phyloP scores from a whole-genome alignment of 1,139 yeast genomes.

The Yamadazyma trypodendri region DNA sequence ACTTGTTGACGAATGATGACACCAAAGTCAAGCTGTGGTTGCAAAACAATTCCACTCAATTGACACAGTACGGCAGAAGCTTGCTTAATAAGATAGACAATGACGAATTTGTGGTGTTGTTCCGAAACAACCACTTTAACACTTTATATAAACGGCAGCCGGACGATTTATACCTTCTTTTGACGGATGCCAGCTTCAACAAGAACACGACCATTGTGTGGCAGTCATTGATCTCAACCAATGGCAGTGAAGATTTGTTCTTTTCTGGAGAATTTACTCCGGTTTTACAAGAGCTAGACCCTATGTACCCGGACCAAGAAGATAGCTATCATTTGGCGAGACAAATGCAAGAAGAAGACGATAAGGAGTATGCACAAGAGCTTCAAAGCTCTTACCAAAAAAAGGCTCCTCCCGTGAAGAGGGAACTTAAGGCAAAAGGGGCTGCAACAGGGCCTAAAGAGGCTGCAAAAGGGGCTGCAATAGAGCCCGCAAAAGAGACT shows the following conservation, averaged over 20 bases:
- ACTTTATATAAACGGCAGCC: conserved; percentile 59
- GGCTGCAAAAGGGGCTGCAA: conserved; percentile 10
- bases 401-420: conserved; percentile 14
- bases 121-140: conserved; percentile 82
- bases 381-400: conserved; percentile 31
- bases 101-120: conserved; percentile 58
- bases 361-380: conserved; percentile 48
- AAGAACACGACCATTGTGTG: conserved; percentile 58
- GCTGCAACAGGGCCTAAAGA: conserved; percentile 5
- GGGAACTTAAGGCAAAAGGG: conserved; percentile 6
- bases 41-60: conserved; percentile 59
- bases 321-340: conserved; percentile 37
- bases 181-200: conserved; percentile 70
- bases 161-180: conserved; percentile 54
- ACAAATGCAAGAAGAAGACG: conserved; percentile 64
- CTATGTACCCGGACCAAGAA: conserved; percentile 12
- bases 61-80: conserved; percentile 62
- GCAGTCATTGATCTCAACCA: conserved; percentile 68
- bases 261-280: conserved; percentile 61
- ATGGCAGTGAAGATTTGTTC: conserved; percentile 67
- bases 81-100: conserved; percentile 40
- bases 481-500: no score
- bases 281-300: conserved; percentile 24
- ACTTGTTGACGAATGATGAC: conserved; percentile 22
- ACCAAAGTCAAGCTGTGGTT: conserved; percentile 37